phyloP scores from a whole-genome alignment of 805 yeast species.

The Metschnikowia koreensis region DNA sequence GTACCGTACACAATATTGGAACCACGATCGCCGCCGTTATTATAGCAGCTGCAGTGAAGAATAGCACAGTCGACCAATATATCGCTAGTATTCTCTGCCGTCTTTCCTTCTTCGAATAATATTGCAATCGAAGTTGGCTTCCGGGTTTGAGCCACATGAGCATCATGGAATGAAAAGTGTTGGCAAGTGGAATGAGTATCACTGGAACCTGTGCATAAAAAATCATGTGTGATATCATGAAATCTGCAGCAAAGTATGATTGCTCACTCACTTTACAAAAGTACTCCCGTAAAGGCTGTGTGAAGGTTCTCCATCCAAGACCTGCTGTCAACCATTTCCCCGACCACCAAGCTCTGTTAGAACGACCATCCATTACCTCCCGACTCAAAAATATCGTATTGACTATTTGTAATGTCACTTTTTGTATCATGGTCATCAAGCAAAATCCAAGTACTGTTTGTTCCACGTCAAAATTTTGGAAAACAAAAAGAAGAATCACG shows the following conservation, averaged over 20 bases:
- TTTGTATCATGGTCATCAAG: slow-evolving; percentile 54
- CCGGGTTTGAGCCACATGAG: slow-evolving; percentile 67
- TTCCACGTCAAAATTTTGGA: slow-evolving; percentile 66
- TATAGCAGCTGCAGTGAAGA: slow-evolving; percentile 3
- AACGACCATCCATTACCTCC: slow-evolving; percentile 57
- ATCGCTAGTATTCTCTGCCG: slow-evolving; percentile 15
- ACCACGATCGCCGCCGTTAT: slow-evolving; percentile 7
- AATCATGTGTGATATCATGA: slow-evolving; percentile 56
- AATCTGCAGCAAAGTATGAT: slow-evolving; percentile 66
- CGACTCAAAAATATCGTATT: slow-evolving; percentile 54
- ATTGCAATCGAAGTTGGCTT: slow-evolving; percentile 47
- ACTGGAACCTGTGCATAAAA: slow-evolving; percentile 60
- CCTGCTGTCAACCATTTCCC: slow-evolving; percentile 67
- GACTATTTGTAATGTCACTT: slow-evolving; percentile 51
- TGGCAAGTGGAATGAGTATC: slow-evolving; percentile 60
- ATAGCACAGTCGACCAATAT: slow-evolving; percentile 2
- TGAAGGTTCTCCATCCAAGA: slow-evolving; percentile 56
- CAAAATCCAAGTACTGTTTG: slow-evolving; percentile 62
- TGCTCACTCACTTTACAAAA: slow-evolving; percentile 63
- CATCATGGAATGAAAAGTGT: slow-evolving; percentile 63
- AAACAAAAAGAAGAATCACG: slow-evolving; percentile 57
- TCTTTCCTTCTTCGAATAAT: slow-evolving; percentile 42
- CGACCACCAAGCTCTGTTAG: slow-evolving; percentile 64
- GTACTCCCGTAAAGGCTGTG: slow-evolving; percentile 66
- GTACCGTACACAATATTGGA: slow-evolving; percentile 7